Base-by-base conservation (phyloP, 2,329 filamentous ascomycete genomes). In the Ampelomyces quisqualis region DNA sequence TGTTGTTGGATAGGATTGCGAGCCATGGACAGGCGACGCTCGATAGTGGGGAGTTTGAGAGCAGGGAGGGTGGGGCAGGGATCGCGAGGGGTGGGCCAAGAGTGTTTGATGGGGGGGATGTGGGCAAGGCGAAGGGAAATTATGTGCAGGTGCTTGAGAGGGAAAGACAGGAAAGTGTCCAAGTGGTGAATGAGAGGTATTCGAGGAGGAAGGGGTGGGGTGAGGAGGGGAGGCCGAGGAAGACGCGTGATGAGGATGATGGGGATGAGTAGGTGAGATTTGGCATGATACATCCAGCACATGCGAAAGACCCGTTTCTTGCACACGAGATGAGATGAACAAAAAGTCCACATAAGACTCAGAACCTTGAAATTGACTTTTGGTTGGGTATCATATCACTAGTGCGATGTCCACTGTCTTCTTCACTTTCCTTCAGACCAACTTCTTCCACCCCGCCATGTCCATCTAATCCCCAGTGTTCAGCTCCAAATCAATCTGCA, bases 1-100 rank as follows among this genome's bases (percentile, higher is more conserved):
- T 82, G 53, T 71, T 98, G 35, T 73, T 97, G 45, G 80, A 87
- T 57, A 69, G 84, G 34, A 73, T 77, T 13, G 73, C 79, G 4
- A 50, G 24, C 7, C 64, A 72, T 40, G 72, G 73, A 3, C 45
- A 51, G 34, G 49, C 50, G 11, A 64, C 51, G 36, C 47, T 64
- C 21, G 56, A 53, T 34, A 27, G 31, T 21, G 45, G n/a, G n/a
- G 52, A 43, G 37, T 36, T 14, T 41, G 43, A 4, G 19, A 23
- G 13, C 29, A 46, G 20, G 44, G 46, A n/a, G 37, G 39, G 35
- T 18, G 50, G 22, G 15, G 48, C 49, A 2, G 55, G 43, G 2
- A 47, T 64, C 56, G 39, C 43, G n/a, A 59, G 43, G 44, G 46
- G 47, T 5, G 76, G 73, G 24, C 73, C 74, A 24, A 75, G 77